These are phyloP conservation scores for Trichopus zeylanicus DNA, from an alignment of 116 monocot genomes.

Conservation along the genomic window DNA sequence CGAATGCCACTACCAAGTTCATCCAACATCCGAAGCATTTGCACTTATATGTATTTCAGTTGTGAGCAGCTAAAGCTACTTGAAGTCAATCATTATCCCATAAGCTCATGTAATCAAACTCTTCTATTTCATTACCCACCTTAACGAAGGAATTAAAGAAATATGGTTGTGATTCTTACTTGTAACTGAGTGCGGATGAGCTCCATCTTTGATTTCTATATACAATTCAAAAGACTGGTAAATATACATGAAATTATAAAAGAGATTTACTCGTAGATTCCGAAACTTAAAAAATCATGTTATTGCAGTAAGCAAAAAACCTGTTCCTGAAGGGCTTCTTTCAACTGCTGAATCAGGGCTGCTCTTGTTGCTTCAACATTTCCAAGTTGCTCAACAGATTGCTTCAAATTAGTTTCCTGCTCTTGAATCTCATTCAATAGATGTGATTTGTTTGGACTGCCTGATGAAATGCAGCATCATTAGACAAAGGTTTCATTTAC, in stretches of 20 bases:
- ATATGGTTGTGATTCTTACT: constrained; percentile 32
- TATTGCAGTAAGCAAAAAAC: constrained; percentile 15
- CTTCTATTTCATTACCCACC: too few species aligned
- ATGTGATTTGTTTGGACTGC: constrained; percentile 35
- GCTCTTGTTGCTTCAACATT: constrained; percentile 48
- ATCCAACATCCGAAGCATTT: too few species aligned
- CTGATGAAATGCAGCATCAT: constrained; percentile 16
- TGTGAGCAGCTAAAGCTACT: too few species aligned
- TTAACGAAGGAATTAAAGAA: neutral
- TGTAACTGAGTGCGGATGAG: constrained; percentile 39
- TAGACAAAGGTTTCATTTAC: too few species aligned
- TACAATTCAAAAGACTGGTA: neutral
- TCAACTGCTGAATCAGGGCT: constrained; percentile 51
- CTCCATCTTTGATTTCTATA: constrained; percentile 55
- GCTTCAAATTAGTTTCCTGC: constrained; percentile 61
- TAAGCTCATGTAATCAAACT: too few species aligned
- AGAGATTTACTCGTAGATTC: neutral
- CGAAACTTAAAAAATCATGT: neutral
- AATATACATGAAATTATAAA: neutral
- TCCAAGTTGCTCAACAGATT: constrained; percentile 74
- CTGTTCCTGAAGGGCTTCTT: constrained; percentile 81
- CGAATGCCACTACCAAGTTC: too few species aligned
- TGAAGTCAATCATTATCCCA: too few species aligned
- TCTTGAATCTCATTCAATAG: constrained; percentile 47
- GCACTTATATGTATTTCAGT: too few species aligned